A percentile compares a stretch with the other conserved stretches of the same genome.
phyloP scores from a whole-genome alignment of 768 basidiomycete genomes.

The Mycena leptocephala region DNA sequence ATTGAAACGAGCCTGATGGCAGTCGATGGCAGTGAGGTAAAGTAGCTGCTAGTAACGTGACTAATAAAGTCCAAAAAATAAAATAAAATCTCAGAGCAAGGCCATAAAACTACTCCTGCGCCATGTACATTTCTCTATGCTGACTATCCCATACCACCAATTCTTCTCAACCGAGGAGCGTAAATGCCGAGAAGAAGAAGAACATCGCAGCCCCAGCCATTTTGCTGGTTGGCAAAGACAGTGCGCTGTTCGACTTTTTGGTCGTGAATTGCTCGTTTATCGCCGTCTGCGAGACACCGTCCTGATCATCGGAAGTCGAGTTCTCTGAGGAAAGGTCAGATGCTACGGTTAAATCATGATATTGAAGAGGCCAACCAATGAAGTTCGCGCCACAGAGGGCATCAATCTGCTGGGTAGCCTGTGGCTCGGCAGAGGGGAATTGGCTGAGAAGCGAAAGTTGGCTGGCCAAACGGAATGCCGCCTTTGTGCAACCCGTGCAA shows the following conservation, averaged over 20 bases:
- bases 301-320: constrained; percentile 13
- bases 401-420: constrained; percentile 44
- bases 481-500: constrained; percentile 65
- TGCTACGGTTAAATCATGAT: not conserved
- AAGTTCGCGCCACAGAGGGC: constrained; percentile 61
- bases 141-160: not conserved
- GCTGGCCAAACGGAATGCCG: constrained; percentile 55
- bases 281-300: constrained; percentile 39
- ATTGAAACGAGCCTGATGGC: too few relatives aligned
- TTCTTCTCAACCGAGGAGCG: constrained; percentile 28
- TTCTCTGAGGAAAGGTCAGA: constrained; percentile 26
- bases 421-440: constrained; percentile 45
- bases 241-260: constrained; percentile 19
- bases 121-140: not conserved
- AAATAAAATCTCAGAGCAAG: too few relatives aligned
- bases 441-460: constrained; percentile 24
- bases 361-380: constrained; percentile 49
- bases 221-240: constrained; percentile 17
- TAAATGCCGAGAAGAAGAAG: constrained; percentile 26
- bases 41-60: too few relatives aligned
- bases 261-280: constrained; percentile 2
- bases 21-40: too few relatives aligned
- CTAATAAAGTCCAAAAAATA: too few relatives aligned
- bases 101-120: not conserved
- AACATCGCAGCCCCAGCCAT: constrained; percentile 25